Evolutionary conservation across 371 early-diverging fungal species (phyloP), one percentile per base, ranked within the genome.

Genomic region (Mortierella sp.): DNA sequence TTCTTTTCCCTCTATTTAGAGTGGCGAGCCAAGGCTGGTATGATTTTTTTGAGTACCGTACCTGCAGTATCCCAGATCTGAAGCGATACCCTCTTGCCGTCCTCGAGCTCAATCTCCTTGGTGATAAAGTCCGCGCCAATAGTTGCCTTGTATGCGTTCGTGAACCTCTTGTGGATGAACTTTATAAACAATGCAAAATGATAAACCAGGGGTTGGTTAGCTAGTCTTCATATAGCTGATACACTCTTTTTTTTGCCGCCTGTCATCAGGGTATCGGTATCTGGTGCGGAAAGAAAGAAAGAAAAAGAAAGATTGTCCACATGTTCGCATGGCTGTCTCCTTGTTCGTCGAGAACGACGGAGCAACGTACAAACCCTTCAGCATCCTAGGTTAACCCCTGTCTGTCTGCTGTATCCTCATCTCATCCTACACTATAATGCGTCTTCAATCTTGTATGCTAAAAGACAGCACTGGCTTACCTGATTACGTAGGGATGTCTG

Each of bases 111-210:
- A 21, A 97, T 87, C 69, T 95, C 95, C 80, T 98, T 99, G 59
- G 98, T 95, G 62, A 97, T 87, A 78, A 98, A 99, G 67, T 98
- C 97, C 9, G 98, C 99, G 30, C 99, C 99, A 64, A 99, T 98
- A 19, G 99, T 99, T 7, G 97, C 96, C 80, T 98, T 97, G 89
- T 99, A 98, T 66, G 95, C 93, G 68, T 90, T 94, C 68, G 91
- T 94, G 82, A 99, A 99, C 61, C 92, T 87, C 60, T 89, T 92
- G 80, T 94, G 95, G 55, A 98, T 94, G 78, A 94, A 99, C 86
- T 96, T n/a, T n/a, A n/a, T n/a, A 91, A 7, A 34, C 37, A 78
- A 23, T n/a, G 41, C 23, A 30, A 6, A 44, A 21, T 6, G 27
- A 7, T 49, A 39, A 14, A 11, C 39, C 14, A 61, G 48, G 37